These are phyloP conservation scores for Aspergillus udagawae DNA, from an alignment of 2,329 filamentous ascomycete genomes.

Conservation along the genomic window DNA sequence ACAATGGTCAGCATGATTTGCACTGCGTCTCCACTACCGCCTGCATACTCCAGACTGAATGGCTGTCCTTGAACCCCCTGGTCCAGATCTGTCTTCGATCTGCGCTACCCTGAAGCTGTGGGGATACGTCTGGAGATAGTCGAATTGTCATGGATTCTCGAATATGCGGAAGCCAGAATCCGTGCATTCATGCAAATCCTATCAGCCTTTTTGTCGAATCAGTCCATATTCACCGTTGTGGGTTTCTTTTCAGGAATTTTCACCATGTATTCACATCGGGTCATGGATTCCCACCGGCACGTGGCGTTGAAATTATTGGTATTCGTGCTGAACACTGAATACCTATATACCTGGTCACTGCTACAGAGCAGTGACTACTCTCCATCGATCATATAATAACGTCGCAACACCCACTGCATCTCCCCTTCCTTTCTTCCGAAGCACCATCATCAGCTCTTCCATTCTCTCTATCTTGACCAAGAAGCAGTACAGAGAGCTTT, in stretches of 20 bases:
- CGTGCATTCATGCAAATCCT: slow-evolving; percentile 8
- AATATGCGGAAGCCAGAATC: slow-evolving; percentile 30
- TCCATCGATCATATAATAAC: not conserved
- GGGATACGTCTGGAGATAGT: slow-evolving; percentile 1
- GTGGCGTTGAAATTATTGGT: not conserved
- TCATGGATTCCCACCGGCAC: not conserved
- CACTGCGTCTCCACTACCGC: slow-evolving; percentile 8
- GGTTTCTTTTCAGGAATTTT: not conserved
- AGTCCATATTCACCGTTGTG: not conserved
- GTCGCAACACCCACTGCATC: not conserved
- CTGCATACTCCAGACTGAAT: not conserved
- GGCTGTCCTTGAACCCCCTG: not conserved
- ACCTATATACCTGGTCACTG: not conserved
- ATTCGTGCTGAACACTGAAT: not conserved
- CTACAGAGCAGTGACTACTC: not conserved
- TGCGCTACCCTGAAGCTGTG: slow-evolving; percentile 3
- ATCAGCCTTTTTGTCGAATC: not conserved
- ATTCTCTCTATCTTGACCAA: not conserved
- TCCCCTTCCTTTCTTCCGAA: not conserved
- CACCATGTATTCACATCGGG: not conserved
- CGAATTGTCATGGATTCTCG: slow-evolving; percentile 9
- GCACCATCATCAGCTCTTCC: not conserved
- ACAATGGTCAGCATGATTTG: not conserved
- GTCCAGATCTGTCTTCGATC: slow-evolving; percentile 7
- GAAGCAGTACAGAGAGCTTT: not conserved